These are phyloP conservation scores for Chalaropsis thielavioides DNA, from an alignment of 2,329 filamentous ascomycete genomes.

Conservation along the genomic window DNA sequence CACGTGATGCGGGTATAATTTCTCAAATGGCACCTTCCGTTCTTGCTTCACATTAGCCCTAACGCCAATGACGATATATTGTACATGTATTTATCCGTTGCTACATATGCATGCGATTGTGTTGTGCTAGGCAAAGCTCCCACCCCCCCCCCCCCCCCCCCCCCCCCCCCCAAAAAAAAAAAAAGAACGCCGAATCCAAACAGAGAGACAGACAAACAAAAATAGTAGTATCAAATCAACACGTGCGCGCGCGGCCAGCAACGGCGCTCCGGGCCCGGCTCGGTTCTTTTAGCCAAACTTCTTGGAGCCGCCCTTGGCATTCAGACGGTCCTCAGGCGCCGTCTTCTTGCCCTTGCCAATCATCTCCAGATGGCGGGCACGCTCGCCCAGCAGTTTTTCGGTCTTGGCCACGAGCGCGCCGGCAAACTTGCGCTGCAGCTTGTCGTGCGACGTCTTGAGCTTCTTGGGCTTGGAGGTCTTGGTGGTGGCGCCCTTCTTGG, in stretches of 20 bases:
- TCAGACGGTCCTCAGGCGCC: constrained; percentile 21
- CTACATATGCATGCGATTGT: not conserved
- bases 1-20: not conserved
- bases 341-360: constrained; percentile 42
- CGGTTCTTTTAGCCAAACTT: constrained; percentile 37
- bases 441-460: constrained; percentile 33
- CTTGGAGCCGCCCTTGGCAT: constrained; percentile 34
- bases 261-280: not conserved
- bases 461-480: constrained; percentile 38
- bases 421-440: constrained; percentile 40
- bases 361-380: constrained; percentile 45
- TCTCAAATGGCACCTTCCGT: not conserved
- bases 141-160: not conserved
- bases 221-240: not conserved
- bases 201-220: not conserved
- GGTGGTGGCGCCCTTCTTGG: constrained; percentile 26
- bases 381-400: constrained; percentile 43
- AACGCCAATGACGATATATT: not conserved
- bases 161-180: constrained; percentile 1
- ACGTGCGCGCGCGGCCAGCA: not conserved
- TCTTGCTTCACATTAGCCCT: not conserved
- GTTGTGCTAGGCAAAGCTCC: not conserved
- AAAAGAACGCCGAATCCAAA: constrained; percentile 10
- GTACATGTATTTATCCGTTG: not conserved
- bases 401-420: constrained; percentile 40